A percentile compares a stretch with the other conserved stretches of the same genome.
Evolutionary conservation across 257 asterid species (phyloP).

Genomic region (Nicotiana benthamiana): DNA sequence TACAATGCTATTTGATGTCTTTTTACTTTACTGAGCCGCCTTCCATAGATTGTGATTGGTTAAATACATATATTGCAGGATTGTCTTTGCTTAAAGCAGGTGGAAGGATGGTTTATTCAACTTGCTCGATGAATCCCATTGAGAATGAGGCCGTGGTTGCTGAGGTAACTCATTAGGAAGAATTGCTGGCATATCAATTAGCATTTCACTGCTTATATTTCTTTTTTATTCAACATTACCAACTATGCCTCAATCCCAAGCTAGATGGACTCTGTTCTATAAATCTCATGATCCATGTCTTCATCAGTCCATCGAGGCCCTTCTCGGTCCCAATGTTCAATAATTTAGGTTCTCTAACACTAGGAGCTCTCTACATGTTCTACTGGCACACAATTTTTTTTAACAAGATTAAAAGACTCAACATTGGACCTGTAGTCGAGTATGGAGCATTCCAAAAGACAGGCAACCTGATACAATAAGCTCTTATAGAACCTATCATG

Average conservation of each 20-base stretch:
- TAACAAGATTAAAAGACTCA: not conserved
- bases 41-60: not conserved
- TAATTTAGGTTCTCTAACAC: not conserved
- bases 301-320: not conserved
- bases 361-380: not conserved
- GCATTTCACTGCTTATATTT: not conserved
- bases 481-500: not conserved
- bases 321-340: not conserved
- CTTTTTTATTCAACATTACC: not conserved
- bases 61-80: slow-evolving; percentile 40
- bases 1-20: not conserved
- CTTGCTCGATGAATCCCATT: slow-evolving; percentile 79
- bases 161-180: slow-evolving; percentile 41
- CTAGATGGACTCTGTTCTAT: not conserved
- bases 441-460: not conserved
- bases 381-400: not conserved
- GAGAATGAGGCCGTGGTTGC: slow-evolving; percentile 78
- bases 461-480: not conserved
- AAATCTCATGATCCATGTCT: not conserved
- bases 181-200: not conserved
- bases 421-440: not conserved
- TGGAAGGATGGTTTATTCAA: slow-evolving; percentile 70
- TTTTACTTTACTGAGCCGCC: not conserved
- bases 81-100: slow-evolving; percentile 79
- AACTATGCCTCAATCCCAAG: not conserved